These are phyloP conservation scores for Chloris gayana DNA, from an alignment of 176 grass and related monocot species.

Conservation along the genomic window DNA sequence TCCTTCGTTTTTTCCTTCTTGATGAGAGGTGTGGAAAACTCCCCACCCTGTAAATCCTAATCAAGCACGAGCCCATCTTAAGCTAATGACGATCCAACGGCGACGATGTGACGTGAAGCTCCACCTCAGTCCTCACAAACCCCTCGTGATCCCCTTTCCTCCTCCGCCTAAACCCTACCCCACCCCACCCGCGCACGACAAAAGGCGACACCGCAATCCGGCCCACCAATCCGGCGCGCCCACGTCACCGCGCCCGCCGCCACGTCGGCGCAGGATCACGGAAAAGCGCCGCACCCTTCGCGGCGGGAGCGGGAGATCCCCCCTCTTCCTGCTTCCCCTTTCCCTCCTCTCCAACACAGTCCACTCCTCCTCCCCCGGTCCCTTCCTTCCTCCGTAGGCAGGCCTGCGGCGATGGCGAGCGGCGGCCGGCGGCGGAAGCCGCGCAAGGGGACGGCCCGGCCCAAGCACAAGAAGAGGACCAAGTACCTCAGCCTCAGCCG, in stretches of 20 bases:
- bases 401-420: conserved; percentile 29
- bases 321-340: neutral
- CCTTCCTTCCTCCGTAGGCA: neutral
- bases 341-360: no score
- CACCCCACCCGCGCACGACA: neutral
- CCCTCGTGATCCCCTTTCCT: conserved; percentile 38
- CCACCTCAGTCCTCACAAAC: no score
- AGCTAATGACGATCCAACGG: no score
- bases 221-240: conserved; percentile 7
- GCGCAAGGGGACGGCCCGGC: conserved; percentile 9
- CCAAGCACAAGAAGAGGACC: conserved; percentile 53
- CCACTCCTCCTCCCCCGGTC: neutral
- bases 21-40: no score
- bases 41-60: no score
- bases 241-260: conserved; percentile 10
- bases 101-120: no score
- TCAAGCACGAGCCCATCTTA: no score
- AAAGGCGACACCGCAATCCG: conserved; percentile 54
- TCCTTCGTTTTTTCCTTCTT: no score
- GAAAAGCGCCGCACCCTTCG: conserved; percentile 33
- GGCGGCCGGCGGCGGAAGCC: neutral
- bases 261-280: conserved; percentile 37
- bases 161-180: neutral
- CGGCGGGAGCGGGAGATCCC: no score
- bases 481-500: conserved; percentile 82